Evolutionary conservation across 371 early-diverging fungal genomes (phyloP).

Genomic region (Mortierella sp.): DNA sequence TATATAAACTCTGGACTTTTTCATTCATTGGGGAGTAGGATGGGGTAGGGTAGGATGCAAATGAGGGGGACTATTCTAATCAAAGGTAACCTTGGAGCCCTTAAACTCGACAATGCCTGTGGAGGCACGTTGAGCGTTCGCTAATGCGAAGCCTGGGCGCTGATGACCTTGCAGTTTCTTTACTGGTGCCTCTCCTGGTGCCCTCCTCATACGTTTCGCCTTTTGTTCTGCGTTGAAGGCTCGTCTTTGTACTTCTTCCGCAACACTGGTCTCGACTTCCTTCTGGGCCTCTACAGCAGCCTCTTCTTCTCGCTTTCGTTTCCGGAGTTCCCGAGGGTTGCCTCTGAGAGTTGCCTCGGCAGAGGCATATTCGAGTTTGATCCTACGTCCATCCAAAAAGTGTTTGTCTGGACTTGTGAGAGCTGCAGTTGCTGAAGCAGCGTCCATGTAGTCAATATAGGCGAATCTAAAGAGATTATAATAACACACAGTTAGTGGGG

Average conservation of each 20-base stretch:
- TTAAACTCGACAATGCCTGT: constrained; percentile 70
- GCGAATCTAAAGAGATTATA: constrained; percentile 62
- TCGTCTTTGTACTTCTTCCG: constrained; percentile 49
- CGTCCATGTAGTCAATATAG: constrained; percentile 73
- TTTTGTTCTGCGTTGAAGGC: constrained; percentile 44
- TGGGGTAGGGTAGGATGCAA: too few relatives aligned
- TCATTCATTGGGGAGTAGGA: too few relatives aligned
- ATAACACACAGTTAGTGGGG: too few relatives aligned
- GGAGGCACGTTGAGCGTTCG: constrained; percentile 61
- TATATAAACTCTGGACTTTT: too few relatives aligned
- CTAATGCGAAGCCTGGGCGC: constrained; percentile 61
- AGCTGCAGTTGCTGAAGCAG: constrained; percentile 72
- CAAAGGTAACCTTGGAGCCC: constrained; percentile 71
- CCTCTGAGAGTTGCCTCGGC: constrained; percentile 68
- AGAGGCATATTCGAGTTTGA: constrained; percentile 63
- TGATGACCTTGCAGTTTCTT: constrained; percentile 57
- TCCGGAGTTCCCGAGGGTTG: constrained; percentile 63
- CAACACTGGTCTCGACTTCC: constrained; percentile 41
- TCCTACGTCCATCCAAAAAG: constrained; percentile 55
- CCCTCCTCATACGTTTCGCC: constrained; percentile 52
- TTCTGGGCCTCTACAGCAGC: constrained; percentile 35
- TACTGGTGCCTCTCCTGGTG: constrained; percentile 42
- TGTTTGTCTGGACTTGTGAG: constrained; percentile 64
- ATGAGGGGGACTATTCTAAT: too few relatives aligned
- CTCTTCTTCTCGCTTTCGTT: constrained; percentile 54